phyloP scores from a whole-genome alignment of 257 asterid species.

The Salvia miltiorrhiza region DNA sequence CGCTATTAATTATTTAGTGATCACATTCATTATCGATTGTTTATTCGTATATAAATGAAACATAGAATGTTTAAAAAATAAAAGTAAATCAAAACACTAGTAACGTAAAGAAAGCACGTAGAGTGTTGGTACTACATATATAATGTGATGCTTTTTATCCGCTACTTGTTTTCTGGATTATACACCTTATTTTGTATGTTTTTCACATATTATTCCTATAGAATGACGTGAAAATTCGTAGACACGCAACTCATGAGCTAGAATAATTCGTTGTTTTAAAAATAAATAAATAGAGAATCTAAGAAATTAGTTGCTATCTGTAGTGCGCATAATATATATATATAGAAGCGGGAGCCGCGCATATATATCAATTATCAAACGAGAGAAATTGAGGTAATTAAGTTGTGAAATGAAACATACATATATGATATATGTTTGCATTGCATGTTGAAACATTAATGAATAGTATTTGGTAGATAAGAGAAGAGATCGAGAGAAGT shows the following conservation, averaged over 20 bases:
- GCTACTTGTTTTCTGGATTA: neutral
- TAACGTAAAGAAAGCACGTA: neutral
- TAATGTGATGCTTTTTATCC: neutral
- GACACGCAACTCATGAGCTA: neutral
- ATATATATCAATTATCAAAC: neutral
- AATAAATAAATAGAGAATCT: neutral
- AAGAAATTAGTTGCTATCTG: neutral
- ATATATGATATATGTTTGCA: no score
- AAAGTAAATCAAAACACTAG: neutral
- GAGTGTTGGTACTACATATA: neutral
- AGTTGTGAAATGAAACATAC: no score
- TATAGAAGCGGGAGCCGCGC: neutral
- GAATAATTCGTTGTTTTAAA: neutral
- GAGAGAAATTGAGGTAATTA: neutral
- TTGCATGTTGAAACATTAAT: neutral
- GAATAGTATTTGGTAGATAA: neutral
- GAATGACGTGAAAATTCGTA: neutral
- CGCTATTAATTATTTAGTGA: no score
- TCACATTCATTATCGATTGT: no score
- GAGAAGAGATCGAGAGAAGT: neutral
- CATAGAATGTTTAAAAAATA: neutral
- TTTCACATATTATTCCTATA: neutral
- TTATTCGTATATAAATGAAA: neutral
- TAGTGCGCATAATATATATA: slow-evolving; percentile 24
- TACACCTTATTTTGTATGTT: no score